Evolutionary conservation across 495 filamentous ascomycete species (phyloP).

Genomic region (Pseudomonodictys pantanalensis): DNA sequence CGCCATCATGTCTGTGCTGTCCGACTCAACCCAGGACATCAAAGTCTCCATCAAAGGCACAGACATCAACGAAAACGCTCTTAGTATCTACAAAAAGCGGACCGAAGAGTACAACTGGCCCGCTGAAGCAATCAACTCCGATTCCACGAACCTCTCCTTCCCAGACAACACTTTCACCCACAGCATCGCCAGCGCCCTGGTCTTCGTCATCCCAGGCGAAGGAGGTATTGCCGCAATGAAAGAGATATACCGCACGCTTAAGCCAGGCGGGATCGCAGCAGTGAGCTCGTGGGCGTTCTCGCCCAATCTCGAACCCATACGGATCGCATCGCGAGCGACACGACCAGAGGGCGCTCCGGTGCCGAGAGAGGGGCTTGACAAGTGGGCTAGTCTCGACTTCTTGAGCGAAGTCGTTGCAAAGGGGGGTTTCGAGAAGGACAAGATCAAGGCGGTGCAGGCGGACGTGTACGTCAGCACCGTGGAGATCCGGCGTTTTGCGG

Average conservation of each 20-base stretch:
- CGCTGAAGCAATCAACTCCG: constrained; percentile 1
- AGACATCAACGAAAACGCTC: constrained; percentile 10
- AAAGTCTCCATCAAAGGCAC: constrained; percentile 1
- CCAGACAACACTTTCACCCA: constrained; percentile 11
- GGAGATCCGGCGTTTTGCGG: constrained; percentile 4
- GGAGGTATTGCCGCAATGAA: constrained; percentile 6
- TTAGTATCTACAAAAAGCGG: constrained; percentile 6
- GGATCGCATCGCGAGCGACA: constrained; percentile 3
- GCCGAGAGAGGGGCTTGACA: constrained; percentile 8
- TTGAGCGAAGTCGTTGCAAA: constrained; percentile 4
- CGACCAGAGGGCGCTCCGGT: constrained; percentile 5
- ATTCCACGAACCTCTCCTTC: not conserved
- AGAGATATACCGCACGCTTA: constrained; percentile 16
- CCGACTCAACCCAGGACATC: not conserved
- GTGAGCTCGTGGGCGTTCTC: constrained; percentile 16
- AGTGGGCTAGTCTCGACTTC: constrained; percentile 2
- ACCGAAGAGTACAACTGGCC: not conserved
- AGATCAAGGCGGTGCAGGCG: not conserved
- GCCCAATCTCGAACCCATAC: constrained; percentile 9
- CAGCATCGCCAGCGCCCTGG: constrained; percentile 1
- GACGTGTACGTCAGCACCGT: constrained; percentile 11
- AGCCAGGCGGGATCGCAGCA: not conserved
- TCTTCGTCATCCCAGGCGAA: constrained; percentile 7
- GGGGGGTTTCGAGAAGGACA: constrained; percentile 14
- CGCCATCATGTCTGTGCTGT: not conserved